Conservation (phyloP, 83 land plant genomes). For the Picea engelmannii region DNA sequence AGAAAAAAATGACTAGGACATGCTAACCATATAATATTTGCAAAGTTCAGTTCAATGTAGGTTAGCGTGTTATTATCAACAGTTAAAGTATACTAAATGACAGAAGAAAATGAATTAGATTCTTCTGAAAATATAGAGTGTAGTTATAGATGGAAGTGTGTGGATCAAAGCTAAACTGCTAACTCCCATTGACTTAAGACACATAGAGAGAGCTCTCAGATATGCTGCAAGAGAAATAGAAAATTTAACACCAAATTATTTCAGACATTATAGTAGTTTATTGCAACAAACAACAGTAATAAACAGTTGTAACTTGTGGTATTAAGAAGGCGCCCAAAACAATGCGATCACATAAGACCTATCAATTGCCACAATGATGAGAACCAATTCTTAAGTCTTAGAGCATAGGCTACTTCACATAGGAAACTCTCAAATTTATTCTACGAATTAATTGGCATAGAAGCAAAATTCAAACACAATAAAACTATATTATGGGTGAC, state of each 20-base stretch:
- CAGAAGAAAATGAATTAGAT: not conserved
- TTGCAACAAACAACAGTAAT: not conserved
- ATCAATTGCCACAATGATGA: too few species aligned
- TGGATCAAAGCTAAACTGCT: not conserved
- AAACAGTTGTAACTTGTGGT: not conserved
- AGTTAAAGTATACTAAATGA: not conserved
- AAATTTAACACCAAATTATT: too few species aligned
- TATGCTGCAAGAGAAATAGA: not conserved
- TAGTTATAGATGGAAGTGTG: not conserved
- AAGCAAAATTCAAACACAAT: too few species aligned
- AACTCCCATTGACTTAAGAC: not conserved
- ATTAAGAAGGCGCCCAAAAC: not conserved
- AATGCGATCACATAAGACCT: not conserved
- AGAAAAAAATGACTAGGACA: not conserved
- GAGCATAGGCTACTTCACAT: too few species aligned
- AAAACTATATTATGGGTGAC: too few species aligned
- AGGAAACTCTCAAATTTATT: too few species aligned
- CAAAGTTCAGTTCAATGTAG: not conserved
- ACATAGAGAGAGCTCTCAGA: not conserved
- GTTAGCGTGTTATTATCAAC: not conserved
- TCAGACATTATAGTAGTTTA: not conserved
- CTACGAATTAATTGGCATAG: too few species aligned
- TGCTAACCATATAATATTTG: not conserved
- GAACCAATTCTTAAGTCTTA: too few species aligned
- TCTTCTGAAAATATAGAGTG: not conserved